Evolutionary conservation across 768 basidiomycete species (phyloP).

Genomic region (Tephrocybe rancida): DNA sequence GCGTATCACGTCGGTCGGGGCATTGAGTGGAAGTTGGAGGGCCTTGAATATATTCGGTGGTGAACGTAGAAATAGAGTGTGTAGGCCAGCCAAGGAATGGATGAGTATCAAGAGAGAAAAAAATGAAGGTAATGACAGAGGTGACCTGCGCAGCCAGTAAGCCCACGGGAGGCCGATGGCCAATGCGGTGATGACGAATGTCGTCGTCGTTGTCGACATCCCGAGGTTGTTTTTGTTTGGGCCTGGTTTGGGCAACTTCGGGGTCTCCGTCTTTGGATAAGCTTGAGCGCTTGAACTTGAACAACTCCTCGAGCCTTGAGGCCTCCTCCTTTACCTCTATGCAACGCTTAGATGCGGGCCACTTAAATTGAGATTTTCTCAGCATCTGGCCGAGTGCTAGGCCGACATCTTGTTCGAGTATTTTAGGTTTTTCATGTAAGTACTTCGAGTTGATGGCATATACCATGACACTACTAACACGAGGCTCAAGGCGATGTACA

Average conservation of each 20-base stretch:
- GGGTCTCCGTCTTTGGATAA: too few species aligned
- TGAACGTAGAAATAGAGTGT: conserved; percentile 44
- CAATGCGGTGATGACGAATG: conserved; percentile 18
- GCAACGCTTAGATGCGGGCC: too few species aligned
- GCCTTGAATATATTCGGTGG: conserved; percentile 66
- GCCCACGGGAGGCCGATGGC: conserved; percentile 20
- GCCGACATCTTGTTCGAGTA: too few species aligned
- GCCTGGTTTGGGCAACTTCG: neutral
- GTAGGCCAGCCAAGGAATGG: conserved; percentile 54
- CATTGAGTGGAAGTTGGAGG: conserved; percentile 56
- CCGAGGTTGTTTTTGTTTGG: neutral
- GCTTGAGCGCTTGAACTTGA: too few species aligned
- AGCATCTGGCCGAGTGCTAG: too few species aligned
- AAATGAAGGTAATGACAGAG: conserved; percentile 20
- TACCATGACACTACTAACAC: too few species aligned
- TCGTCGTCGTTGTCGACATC: conserved; percentile 16
- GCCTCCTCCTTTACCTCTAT: too few species aligned
- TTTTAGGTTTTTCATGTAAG: too few species aligned
- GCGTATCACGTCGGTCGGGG: conserved; percentile 54
- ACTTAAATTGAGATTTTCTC: too few species aligned
- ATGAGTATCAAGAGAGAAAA: conserved; percentile 44
- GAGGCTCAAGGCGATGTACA: too few species aligned
- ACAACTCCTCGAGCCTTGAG: too few species aligned
- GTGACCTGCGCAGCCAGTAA: conserved; percentile 16
- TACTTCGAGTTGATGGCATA: too few species aligned